Conservation (phyloP, 768 basidiomycete genomes). For the Asterophora lycoperdoides region DNA sequence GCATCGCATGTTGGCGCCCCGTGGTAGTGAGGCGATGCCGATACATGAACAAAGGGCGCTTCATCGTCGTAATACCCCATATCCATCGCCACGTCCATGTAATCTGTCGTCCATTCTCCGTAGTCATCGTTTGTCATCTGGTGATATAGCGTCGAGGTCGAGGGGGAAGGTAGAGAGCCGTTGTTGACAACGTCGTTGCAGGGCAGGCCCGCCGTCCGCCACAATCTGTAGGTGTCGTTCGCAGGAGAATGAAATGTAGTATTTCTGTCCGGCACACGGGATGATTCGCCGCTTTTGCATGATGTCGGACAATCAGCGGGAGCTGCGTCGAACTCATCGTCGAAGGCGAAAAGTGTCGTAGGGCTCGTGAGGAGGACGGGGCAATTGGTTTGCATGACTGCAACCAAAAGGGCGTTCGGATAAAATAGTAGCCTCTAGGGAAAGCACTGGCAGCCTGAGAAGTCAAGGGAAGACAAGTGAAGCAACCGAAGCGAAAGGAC, state of each 20-base stretch:
- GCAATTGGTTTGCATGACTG: conserved; percentile 7
- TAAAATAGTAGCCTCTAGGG: not conserved
- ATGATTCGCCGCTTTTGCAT: conserved; percentile 18
- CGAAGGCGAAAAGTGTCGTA: conserved; percentile 2
- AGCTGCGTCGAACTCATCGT: conserved; percentile 6
- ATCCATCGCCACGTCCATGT: conserved; percentile 6
- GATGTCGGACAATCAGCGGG: conserved; percentile 19
- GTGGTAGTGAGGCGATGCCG: conserved; percentile 1
- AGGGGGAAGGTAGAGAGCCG: not conserved
- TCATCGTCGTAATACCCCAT: conserved; percentile 1
- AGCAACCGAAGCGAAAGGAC: not conserved
- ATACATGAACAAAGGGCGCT: not conserved
- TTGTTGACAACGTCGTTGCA: not conserved
- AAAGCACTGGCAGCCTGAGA: not conserved
- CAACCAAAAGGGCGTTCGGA: not conserved
- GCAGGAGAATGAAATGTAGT: conserved; percentile 13
- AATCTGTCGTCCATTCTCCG: conserved; percentile 9
- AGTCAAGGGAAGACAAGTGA: conserved; percentile 6
- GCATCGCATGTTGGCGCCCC: conserved; percentile 5
- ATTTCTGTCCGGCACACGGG: conserved; percentile 14
- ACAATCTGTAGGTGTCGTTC: conserved; percentile 10
- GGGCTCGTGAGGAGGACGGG: conserved; percentile 6
- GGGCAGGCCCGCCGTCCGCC: not conserved
- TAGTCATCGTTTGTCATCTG: conserved; percentile 4
- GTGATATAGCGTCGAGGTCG: conserved; percentile 3